Percentiles rank a stretch among this genome's conserved stretches.
Evolutionary conservation across 78 protist genomes (phyloP).

Genomic region (Cavenderia fasciculata): DNA sequence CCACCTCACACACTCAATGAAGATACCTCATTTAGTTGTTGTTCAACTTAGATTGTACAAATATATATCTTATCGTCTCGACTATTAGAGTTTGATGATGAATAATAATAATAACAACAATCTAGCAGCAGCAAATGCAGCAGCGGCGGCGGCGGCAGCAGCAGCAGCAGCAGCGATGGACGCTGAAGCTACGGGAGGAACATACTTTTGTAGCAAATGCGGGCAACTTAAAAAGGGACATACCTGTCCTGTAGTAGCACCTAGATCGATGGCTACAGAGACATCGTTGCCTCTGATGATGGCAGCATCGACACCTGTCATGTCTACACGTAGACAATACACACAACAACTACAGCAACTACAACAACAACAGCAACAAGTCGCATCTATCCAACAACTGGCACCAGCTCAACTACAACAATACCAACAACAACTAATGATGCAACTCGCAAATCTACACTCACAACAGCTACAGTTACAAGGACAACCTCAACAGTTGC

Average conservation of each 20-base stretch:
- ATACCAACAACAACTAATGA: constrained; percentile 42
- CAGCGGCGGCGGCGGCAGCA: too few species aligned
- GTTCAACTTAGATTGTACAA: too few species aligned
- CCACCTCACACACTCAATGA: too few species aligned
- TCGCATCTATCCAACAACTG: neutral
- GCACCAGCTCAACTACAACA: neutral
- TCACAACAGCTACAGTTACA: constrained; percentile 1
- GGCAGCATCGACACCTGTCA: neutral
- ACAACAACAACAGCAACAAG: constrained; percentile 16
- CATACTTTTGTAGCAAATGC: constrained; percentile 58
- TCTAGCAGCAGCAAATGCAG: too few species aligned
- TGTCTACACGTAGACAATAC: constrained; percentile 41
- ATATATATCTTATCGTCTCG: too few species aligned
- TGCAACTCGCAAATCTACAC: too few species aligned
- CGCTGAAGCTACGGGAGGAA: too few species aligned
- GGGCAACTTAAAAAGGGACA: constrained; percentile 70
- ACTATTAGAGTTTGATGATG: too few species aligned
- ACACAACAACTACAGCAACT: neutral
- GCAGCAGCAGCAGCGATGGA: too few species aligned
- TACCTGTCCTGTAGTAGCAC: constrained; percentile 35
- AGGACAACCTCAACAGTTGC: neutral
- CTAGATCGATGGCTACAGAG: neutral
- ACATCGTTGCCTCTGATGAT: neutral
- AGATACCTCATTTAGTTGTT: too few species aligned
- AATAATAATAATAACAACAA: too few species aligned